These are phyloP conservation scores for Pythium pectinolyticum DNA, from an alignment of 352 stramenopile species.

Conservation along the genomic window DNA sequence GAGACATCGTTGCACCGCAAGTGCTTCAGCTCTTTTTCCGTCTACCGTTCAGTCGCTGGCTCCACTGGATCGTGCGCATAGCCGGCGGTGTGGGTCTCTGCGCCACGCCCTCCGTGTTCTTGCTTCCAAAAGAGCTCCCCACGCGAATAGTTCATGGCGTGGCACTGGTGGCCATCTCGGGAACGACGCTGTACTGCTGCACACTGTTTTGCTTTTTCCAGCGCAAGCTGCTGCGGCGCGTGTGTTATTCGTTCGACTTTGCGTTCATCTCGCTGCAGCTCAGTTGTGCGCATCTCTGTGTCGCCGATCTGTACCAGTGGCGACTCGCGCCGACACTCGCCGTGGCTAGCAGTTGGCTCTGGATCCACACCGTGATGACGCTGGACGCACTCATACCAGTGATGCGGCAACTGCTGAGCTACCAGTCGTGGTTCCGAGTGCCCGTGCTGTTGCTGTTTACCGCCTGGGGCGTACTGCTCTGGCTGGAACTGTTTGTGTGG, in stretches of 20 bases:
- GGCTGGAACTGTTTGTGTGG: constrained; percentile 18
- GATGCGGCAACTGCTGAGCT: constrained; percentile 18
- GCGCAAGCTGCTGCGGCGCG: constrained; percentile 3
- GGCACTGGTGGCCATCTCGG: not conserved
- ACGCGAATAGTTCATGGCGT: not conserved
- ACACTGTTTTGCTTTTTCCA: constrained; percentile 10
- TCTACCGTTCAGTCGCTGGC: not conserved
- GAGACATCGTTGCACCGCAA: constrained; percentile 1
- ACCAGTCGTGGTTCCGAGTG: constrained; percentile 15
- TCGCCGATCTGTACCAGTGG: constrained; percentile 36
- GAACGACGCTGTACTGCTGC: constrained; percentile 2
- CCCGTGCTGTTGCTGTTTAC: constrained; percentile 9
- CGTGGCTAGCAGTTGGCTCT: constrained; percentile 24
- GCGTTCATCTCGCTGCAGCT: constrained; percentile 36
- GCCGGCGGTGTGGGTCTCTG: constrained; percentile 6
- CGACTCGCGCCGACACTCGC: not conserved
- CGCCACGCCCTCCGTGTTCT: constrained; percentile 1
- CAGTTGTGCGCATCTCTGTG: constrained; percentile 14
- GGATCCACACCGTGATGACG: constrained; percentile 28
- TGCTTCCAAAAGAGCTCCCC: not conserved
- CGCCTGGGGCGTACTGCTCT: not conserved
- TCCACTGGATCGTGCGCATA: not conserved
- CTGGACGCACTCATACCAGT: constrained; percentile 31
- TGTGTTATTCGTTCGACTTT: constrained; percentile 35
- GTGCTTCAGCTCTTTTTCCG: not conserved